Evolutionary conservation across 495 filamentous ascomycete species (phyloP), one percentile per base, ranked within the genome.

Genomic region (Hypomontagnella submonticulosa): DNA sequence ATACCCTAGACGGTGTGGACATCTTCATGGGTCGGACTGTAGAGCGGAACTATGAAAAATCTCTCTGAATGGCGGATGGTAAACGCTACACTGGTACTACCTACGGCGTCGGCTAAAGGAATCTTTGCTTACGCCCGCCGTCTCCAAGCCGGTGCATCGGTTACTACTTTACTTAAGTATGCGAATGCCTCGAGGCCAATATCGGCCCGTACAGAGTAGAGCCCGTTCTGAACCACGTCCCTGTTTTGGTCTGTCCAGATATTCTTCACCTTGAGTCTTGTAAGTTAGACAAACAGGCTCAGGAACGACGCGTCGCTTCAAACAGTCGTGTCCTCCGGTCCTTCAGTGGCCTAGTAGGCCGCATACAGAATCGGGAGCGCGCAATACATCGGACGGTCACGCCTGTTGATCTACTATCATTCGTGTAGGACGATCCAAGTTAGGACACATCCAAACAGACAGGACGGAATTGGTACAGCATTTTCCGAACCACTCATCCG

Each of bases 71-170:
- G 55, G 50, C 19, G 30, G 47, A 58, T 30, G 38, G 37, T 32
- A 53, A 19, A 37, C 48, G 38, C 38, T 40, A 27, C 23, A 27
- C 23, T 27, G 23, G 23, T 27, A 27, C 23, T 27, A 27, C 23
- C 3, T 36, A 46, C 36, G 36, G 8, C 51, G 19, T 32, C 63
- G 63, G 63, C 63, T 59, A 54, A 65, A 58, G 58, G 41, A 16
- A 65, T 53, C 54, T 54, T 53, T 47, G 61, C 48, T 38, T 37
- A 51, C 40, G 47, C 47, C 52, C 44, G 43, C 33, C 13, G 51
- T 50, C 43, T 19, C 27, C 12, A 50, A n/a, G 11, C 36, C 20
- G 34, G 37, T 51, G 46, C 30, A 54, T 47, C 33, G 32, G 16
- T 38, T 48, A 36, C 27, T 27, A n/a, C n/a, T n/a, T n/a, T n/a